Percentiles rank a stretch among this genome's conserved stretches.
phyloP scores from a whole-genome alignment of 2,329 filamentous ascomycete species.

The Ramularia endophylla region DNA sequence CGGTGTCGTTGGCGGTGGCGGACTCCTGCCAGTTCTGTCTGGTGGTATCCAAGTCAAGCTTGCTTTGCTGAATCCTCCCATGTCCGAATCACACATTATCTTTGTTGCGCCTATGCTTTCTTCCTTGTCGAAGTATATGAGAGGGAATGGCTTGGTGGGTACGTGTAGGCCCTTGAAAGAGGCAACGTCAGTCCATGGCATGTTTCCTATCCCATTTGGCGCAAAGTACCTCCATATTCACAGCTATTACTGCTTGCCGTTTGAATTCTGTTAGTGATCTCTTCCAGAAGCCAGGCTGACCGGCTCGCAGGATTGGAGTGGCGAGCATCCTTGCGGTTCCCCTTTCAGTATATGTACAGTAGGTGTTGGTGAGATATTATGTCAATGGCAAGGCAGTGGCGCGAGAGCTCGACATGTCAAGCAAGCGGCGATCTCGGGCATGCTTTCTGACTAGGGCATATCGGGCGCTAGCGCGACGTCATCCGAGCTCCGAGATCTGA shows the following conservation, averaged over 20 bases:
- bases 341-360: no score
- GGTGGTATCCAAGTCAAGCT: slow-evolving; percentile 56
- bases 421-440: no score
- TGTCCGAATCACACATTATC: slow-evolving; percentile 75
- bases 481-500: no score
- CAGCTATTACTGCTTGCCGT: slow-evolving; percentile 51
- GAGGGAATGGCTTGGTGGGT: slow-evolving; percentile 56
- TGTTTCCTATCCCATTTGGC: slow-evolving; percentile 23
- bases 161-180: slow-evolving; percentile 54
- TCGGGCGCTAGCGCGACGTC: no score
- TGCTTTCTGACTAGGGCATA: no score
- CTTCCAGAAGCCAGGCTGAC: slow-evolving; percentile 47
- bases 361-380: no score
- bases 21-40: slow-evolving; percentile 9
- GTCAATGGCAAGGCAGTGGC: no score
- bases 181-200: not conserved
- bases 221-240: slow-evolving; percentile 64
- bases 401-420: no score
- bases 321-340: slow-evolving; percentile 13
- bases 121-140: slow-evolving; percentile 57
- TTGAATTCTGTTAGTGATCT: slow-evolving; percentile 55
- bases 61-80: slow-evolving; percentile 77
- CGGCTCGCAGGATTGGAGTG: slow-evolving; percentile 17
- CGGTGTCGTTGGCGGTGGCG: slow-evolving; percentile 13
- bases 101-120: slow-evolving; percentile 50